Evolutionary conservation across 768 basidiomycete species (phyloP).

Genomic region (Tremella fuciformis): DNA sequence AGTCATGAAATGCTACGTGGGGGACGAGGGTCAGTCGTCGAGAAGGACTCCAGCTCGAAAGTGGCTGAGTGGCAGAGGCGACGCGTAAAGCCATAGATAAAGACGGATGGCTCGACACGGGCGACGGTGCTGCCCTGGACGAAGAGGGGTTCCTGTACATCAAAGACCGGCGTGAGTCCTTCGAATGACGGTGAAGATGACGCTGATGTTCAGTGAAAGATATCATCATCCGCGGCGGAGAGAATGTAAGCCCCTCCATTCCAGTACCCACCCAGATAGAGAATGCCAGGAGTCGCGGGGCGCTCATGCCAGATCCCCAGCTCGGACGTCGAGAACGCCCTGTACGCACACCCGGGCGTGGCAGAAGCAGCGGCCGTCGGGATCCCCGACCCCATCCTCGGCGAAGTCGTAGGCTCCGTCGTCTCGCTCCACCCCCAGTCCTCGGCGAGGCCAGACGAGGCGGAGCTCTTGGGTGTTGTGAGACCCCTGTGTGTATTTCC

Average conservation of each 20-base stretch:
- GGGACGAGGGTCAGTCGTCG: conserved; percentile 32
- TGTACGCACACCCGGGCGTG: conserved; percentile 33
- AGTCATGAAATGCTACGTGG: conserved; percentile 45
- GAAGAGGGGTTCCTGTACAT: conserved; percentile 43
- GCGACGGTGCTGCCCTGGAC: conserved; percentile 37
- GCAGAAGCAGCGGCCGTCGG: conserved; percentile 38
- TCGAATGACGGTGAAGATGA: too few species aligned
- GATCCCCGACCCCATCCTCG: conserved; percentile 32
- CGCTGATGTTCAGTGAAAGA: conserved; percentile 33
- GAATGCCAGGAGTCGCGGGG: not conserved
- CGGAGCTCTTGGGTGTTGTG: conserved; percentile 17
- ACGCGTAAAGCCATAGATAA: conserved; percentile 31
- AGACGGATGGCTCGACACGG: conserved; percentile 46
- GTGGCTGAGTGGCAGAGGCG: too few species aligned
- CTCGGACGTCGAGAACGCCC: conserved; percentile 41
- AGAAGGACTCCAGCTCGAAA: too few species aligned
- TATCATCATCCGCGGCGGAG: conserved; percentile 46
- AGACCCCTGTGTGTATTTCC: conserved; percentile 11
- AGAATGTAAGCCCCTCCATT: conserved; percentile 35
- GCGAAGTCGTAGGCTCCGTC: conserved; percentile 38
- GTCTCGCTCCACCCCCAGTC: conserved; percentile 22
- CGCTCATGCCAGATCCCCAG: conserved; percentile 30
- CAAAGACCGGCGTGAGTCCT: conserved; percentile 35
- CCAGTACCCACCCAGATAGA: not conserved
- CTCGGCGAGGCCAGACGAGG: conserved; percentile 10